A percentile compares a stretch with the other conserved stretches of the same genome.
phyloP scores from a whole-genome alignment of 805 yeast genomes.

The Candida incommunis region DNA sequence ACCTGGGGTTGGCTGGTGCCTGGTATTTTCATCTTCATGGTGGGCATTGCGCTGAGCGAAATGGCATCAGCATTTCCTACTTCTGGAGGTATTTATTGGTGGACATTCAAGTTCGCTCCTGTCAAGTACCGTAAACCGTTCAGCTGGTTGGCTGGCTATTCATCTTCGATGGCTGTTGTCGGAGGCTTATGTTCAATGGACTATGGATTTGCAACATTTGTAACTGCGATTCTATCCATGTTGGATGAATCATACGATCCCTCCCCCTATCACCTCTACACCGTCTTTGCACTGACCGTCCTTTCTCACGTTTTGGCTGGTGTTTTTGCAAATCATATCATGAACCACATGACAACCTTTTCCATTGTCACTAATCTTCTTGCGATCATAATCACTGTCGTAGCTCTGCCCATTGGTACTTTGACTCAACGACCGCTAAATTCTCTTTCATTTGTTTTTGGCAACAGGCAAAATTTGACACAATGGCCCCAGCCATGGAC shows the following conservation, averaged over 20 bases:
- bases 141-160: slow-evolving; percentile 50
- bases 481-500: slow-evolving; percentile 51
- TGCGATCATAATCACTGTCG: slow-evolving; percentile 37
- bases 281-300: background rate
- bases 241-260: slow-evolving; percentile 31
- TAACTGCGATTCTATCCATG: slow-evolving; percentile 20
- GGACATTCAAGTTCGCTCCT: slow-evolving; percentile 59
- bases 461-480: slow-evolving; percentile 36
- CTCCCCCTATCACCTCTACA: background rate
- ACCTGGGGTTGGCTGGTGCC: slow-evolving; percentile 66
- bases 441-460: slow-evolving; percentile 38
- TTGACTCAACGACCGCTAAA: slow-evolving; percentile 23
- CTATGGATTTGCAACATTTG: slow-evolving; percentile 37
- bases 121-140: slow-evolving; percentile 34
- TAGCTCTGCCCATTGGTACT: slow-evolving; percentile 47
- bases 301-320: background rate
- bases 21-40: slow-evolving; percentile 36
- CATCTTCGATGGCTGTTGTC: slow-evolving; percentile 52
- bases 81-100: slow-evolving; percentile 59
- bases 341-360: slow-evolving; percentile 18
- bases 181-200: slow-evolving; percentile 55
- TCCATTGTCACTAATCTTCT: slow-evolving; percentile 40
- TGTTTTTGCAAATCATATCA: background rate
- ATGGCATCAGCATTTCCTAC: slow-evolving; percentile 60
- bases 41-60: slow-evolving; percentile 54